These are phyloP conservation scores for Thielaviopsis euricoi DNA, from an alignment of 2,329 filamentous ascomycete species.

Conservation along the genomic window DNA sequence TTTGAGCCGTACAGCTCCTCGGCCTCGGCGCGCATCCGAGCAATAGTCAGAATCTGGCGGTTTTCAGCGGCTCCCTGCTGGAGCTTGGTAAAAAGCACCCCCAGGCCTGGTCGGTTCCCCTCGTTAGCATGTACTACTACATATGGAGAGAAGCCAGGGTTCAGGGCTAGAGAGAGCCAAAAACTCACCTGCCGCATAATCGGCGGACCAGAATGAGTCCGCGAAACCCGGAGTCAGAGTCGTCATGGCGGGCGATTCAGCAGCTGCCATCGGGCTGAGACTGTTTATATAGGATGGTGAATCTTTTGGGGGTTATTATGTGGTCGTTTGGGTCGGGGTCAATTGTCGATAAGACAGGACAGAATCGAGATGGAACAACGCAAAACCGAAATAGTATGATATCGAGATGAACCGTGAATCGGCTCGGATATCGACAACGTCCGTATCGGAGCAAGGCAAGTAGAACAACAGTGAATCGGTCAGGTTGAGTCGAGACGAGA, in stretches of 20 bases:
- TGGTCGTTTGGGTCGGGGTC: background rate
- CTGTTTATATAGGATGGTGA: background rate
- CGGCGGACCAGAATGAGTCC: slow-evolving; percentile 93
- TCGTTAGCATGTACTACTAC: slow-evolving; percentile 9
- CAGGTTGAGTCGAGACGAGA: too few species aligned
- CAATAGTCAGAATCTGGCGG: slow-evolving; percentile 80
- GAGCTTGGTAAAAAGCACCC: slow-evolving; percentile 88
- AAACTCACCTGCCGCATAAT: slow-evolving; percentile 77
- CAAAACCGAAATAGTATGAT: background rate
- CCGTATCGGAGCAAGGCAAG: too few species aligned
- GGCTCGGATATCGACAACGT: background rate
- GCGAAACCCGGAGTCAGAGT: slow-evolving; percentile 69
- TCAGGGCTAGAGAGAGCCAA: background rate
- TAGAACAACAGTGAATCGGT: too few species aligned
- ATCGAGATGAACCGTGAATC: background rate
- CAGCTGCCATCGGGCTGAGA: background rate
- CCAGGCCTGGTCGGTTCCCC: slow-evolving; percentile 43
- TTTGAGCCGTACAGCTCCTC: slow-evolving; percentile 77
- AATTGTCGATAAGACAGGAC: background rate
- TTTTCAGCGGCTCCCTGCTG: slow-evolving; percentile 94
- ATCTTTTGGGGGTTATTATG: background rate
- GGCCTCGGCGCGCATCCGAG: slow-evolving; percentile 85
- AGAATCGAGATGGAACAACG: background rate
- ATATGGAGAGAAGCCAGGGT: background rate
- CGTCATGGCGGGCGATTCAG: background rate